Evolutionary conservation across 108 stramenopile species (phyloP).

Genomic region (Cyclotella kingstonii): DNA sequence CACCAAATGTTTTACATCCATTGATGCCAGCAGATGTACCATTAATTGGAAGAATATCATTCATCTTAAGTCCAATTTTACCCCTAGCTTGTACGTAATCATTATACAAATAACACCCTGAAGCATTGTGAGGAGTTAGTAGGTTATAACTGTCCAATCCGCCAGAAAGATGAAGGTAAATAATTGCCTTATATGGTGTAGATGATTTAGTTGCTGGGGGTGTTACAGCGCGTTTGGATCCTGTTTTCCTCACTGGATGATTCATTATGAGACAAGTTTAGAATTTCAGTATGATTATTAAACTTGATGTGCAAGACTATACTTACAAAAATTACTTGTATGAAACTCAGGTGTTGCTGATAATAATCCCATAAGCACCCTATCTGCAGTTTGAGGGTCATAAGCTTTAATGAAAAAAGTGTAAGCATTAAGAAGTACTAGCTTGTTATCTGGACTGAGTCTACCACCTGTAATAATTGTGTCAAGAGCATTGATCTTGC

Average conservation of each 20-base stretch:
- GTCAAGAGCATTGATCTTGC: slow-evolving; percentile 58
- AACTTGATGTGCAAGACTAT: background rate
- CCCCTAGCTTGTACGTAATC: slow-evolving; percentile 19
- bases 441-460: slow-evolving; percentile 37
- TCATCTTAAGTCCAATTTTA: background rate
- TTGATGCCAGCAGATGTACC: background rate
- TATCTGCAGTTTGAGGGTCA: slow-evolving; percentile 25
- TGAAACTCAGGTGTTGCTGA: slow-evolving; percentile 52
- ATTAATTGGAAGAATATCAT: background rate
- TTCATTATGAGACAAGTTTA: background rate
- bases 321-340: slow-evolving; percentile 33
- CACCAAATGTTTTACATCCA: slow-evolving; percentile 27
- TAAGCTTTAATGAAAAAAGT: slow-evolving; percentile 16
- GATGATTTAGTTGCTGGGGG: background rate
- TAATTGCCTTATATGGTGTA: slow-evolving; percentile 44
- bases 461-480: slow-evolving; percentile 58
- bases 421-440: slow-evolving; percentile 25
- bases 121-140: slow-evolving; percentile 25
- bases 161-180: slow-evolving; percentile 37
- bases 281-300: background rate
- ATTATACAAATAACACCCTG: slow-evolving; percentile 12
- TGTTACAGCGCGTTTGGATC: slow-evolving; percentile 15
- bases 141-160: slow-evolving; percentile 45
- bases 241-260: slow-evolving; percentile 27
- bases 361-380: slow-evolving; percentile 31